A percentile compares a stretch with the other conserved stretches of the same genome.
Evolutionary conservation across 495 filamentous ascomycete genomes (phyloP).

Genomic region (Xylaria nigripes): DNA sequence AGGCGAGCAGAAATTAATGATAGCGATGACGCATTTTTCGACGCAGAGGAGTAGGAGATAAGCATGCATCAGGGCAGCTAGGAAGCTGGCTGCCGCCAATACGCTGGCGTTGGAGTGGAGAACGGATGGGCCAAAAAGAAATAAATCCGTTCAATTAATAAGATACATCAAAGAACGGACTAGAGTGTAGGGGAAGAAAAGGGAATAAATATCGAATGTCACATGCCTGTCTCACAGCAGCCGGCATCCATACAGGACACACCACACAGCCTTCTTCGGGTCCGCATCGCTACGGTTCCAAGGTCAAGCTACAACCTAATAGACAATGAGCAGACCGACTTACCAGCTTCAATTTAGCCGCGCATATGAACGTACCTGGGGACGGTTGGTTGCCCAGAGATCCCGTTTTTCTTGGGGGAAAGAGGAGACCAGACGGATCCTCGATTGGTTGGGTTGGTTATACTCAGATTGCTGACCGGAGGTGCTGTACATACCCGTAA

Average conservation of each 20-base stretch:
- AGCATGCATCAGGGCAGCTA: too few relatives aligned
- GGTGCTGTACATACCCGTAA: too few relatives aligned
- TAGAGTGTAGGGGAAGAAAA: neutral
- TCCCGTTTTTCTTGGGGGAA: too few relatives aligned
- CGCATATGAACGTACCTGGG: too few relatives aligned
- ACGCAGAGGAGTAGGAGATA: slow-evolving; percentile 14
- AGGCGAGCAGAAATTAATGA: slow-evolving; percentile 16
- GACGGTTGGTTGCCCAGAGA: too few relatives aligned
- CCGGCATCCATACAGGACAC: neutral
- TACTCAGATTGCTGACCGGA: too few relatives aligned
- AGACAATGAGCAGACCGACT: neutral
- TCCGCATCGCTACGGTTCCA: neutral
- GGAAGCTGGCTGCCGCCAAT: neutral
- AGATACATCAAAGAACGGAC: neutral
- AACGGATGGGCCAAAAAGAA: neutral
- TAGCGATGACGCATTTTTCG: slow-evolving; percentile 22
- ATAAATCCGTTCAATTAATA: neutral
- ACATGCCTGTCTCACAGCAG: neutral
- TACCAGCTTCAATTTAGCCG: neutral
- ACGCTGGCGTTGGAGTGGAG: neutral
- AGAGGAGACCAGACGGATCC: neutral
- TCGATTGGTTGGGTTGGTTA: too few relatives aligned
- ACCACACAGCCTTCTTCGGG: neutral
- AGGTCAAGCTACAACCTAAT: neutral
- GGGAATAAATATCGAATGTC: neutral